A percentile compares a stretch with the other conserved stretches of the same genome.
These are phyloP conservation scores for Citrullus colocynthis DNA, from an alignment of 306 rosid species.

Conservation along the genomic window DNA sequence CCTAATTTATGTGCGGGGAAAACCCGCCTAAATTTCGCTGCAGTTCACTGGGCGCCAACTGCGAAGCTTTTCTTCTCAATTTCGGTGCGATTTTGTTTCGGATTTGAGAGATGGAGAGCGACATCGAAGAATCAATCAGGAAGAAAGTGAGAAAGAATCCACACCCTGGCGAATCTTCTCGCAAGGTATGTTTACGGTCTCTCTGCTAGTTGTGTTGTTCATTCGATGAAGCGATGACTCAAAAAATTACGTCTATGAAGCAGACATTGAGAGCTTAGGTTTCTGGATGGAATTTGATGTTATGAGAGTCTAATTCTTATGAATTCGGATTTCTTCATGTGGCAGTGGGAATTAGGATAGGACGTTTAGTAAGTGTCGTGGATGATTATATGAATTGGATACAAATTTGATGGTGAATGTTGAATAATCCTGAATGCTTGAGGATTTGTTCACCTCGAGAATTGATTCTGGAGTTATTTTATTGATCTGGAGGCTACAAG, in stretches of 20 bases:
- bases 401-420: neutral
- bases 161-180: conserved; percentile 20
- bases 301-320: neutral
- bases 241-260: neutral
- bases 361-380: neutral
- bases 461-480: neutral
- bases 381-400: neutral
- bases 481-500: neutral
- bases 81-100: neutral
- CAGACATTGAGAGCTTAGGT: neutral
- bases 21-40: neutral
- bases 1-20: conserved; percentile 5
- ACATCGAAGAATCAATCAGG: conserved; percentile 27
- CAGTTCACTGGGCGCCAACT: neutral
- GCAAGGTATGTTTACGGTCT: conserved; percentile 22
- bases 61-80: neutral
- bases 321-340: neutral
- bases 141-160: conserved; percentile 21
- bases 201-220: neutral
- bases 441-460: neutral
- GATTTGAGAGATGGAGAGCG: conserved; percentile 26
- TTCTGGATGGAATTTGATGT: neutral
- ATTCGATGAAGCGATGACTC: neutral
- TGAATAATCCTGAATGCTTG: neutral
- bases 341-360: neutral